Base-by-base conservation (phyloP, 2,329 filamentous ascomycete genomes). In the Fusarium robinianum region DNA sequence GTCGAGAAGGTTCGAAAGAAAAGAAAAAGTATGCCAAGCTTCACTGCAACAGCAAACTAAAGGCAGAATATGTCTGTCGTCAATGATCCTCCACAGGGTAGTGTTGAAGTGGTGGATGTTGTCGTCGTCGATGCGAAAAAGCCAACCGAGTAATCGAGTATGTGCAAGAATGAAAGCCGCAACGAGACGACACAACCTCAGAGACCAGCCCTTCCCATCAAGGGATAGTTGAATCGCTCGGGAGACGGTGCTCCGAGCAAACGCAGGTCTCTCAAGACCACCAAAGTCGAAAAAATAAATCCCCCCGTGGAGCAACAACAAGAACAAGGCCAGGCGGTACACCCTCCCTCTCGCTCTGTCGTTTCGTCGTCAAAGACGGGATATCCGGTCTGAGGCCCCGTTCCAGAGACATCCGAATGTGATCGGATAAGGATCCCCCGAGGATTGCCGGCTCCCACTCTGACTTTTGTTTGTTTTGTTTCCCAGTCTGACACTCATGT, bases 91-190 rank as follows among this genome's bases (percentile, higher is more conserved):
- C 54, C 60, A 54, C 53, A 42, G 32, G 36, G 44, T 53, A 46
- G 27, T 53, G 58, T 62, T 62, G 62, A 64, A 63, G 57, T 56
- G 57, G 47, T 53, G 51, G 38, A 53, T 53, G 44, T 45, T 50
- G 42, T 53, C 25, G 37, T 32, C 41, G 45, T 51, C 41, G 39
- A 51, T 60, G 54, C 32, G 37, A 47, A 54, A n/a, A 51, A 57
- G 50, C 46, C 52, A 53, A 59, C 49, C 48, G 48, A 55, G 42
- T 48, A 49, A 55, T 46, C 38, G 53, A 53, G 53, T 60, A 56
- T 62, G 53, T 62, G 57, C 57, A 62, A 59, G 54, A 48, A 46
- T 51, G 42, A 45, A 57, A 49, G 51, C 41, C 53, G 41, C 55
- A 46, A 57, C 41, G 45, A 53, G 46, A 61, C 56, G 49, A 61